Evolutionary conservation across 495 filamentous ascomycete genomes (phyloP).

Genomic region (Lasiosphaeris hirsuta): DNA sequence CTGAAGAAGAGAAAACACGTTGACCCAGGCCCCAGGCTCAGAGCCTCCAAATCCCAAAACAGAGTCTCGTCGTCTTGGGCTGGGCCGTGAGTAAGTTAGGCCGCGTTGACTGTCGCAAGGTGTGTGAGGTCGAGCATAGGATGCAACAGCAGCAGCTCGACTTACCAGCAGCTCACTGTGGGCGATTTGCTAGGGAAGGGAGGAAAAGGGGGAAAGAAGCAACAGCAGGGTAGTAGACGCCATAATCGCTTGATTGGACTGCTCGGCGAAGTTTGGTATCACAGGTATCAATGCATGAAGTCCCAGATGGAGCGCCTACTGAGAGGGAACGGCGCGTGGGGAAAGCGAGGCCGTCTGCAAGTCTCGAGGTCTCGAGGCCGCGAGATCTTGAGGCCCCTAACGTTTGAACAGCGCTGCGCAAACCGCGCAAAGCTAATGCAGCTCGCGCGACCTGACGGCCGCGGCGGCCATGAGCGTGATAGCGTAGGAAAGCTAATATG

Average conservation of each 20-base stretch:
- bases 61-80: conserved; percentile 1
- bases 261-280: conserved; percentile 24
- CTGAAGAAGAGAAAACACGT: too few relatives aligned
- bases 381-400: conserved; percentile 1
- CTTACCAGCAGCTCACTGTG: conserved; percentile 14
- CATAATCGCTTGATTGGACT: conserved; percentile 19
- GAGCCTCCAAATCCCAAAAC: not conserved
- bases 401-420: not conserved
- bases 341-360: conserved; percentile 11
- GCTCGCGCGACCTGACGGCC: conserved; percentile 10
- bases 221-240: conserved; percentile 14
- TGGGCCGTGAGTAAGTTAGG: conserved; percentile 10
- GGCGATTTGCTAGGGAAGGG: conserved; percentile 8
- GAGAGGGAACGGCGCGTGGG: conserved; percentile 14
- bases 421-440: conserved; percentile 17
- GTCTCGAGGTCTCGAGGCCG: not conserved
- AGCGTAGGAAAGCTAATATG: conserved; percentile 15
- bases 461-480: conserved; percentile 14
- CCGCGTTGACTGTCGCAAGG: conserved; percentile 14
- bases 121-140: conserved; percentile 13
- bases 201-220: conserved; percentile 13
- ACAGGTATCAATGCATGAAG: conserved; percentile 35
- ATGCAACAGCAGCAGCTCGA: conserved; percentile 31
- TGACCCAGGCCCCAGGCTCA: not conserved
- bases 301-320: conserved; percentile 20